Conservation (phyloP, 1,284 basidiomycete species). For the Sanghuangporus weigelae region DNA sequence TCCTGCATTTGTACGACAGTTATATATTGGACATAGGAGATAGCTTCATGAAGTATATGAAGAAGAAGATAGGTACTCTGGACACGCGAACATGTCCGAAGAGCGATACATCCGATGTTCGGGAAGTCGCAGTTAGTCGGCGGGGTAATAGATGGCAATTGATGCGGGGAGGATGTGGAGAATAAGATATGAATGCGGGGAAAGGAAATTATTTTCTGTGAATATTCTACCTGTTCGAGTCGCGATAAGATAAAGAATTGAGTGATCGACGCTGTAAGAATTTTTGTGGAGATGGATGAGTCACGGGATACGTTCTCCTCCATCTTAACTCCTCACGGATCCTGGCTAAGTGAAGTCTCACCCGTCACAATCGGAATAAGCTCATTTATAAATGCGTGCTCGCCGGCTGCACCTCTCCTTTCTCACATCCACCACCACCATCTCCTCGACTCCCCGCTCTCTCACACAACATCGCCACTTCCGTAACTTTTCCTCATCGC, state of each 20-base stretch:
- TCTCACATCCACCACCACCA: not conserved
- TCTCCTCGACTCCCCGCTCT: not conserved
- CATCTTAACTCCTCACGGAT: not conserved
- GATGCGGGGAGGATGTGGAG: not conserved
- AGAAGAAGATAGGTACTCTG: not conserved
- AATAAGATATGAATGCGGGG: not conserved
- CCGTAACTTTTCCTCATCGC: conserved; percentile 3
- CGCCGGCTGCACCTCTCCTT: not conserved
- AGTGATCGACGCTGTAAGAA: not conserved
- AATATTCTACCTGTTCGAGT: not conserved
- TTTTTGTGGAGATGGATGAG: not conserved
- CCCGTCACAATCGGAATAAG: not conserved
- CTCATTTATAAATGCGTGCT: not conserved
- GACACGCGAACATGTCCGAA: not conserved
- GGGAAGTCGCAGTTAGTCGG: not conserved
- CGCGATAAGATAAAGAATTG: not conserved
- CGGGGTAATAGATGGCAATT: not conserved
- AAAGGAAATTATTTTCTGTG: not conserved
- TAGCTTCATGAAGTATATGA: not conserved
- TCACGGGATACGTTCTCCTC: not conserved
- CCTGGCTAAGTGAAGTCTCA: not conserved
- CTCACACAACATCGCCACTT: not conserved
- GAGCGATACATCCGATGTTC: not conserved
- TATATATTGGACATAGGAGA: not conserved
- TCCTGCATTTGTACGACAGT: not conserved